Conservation (phyloP, 805 yeast species). For the Yarrowia sp. region DNA sequence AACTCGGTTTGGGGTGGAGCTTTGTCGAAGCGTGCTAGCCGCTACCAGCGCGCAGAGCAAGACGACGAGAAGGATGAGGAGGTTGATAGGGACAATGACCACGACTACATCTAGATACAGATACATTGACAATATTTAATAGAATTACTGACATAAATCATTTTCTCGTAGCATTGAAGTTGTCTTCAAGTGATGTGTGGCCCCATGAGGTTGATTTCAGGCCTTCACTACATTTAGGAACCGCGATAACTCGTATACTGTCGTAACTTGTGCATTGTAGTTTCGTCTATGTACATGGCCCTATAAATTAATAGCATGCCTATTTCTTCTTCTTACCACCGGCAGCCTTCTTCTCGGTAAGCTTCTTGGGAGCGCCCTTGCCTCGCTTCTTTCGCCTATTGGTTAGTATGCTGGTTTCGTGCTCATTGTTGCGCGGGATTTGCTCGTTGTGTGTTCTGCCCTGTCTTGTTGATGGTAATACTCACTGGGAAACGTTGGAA, state of each 20-base stretch:
- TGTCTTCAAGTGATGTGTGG: too few relatives aligned
- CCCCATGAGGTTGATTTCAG: too few relatives aligned
- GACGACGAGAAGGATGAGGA: neutral
- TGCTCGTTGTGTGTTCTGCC: too few relatives aligned
- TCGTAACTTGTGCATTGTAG: neutral
- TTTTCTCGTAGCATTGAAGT: too few relatives aligned
- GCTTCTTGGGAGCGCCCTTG: slow-evolving; percentile 38
- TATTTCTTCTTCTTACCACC: slow-evolving; percentile 32
- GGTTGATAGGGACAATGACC: neutral
- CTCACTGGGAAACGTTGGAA: slow-evolving; percentile 15
- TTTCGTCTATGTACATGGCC: slow-evolving; percentile 13
- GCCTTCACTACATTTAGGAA: too few relatives aligned
- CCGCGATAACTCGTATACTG: too few relatives aligned
- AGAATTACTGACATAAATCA: neutral
- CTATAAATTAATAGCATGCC: slow-evolving; percentile 4
- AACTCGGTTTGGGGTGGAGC: slow-evolving; percentile 32
- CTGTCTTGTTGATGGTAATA: neutral
- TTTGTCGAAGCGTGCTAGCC: slow-evolving; percentile 32
- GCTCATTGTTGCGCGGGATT: too few relatives aligned
- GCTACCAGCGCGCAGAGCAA: slow-evolving; percentile 10
- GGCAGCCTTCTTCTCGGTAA: slow-evolving; percentile 35
- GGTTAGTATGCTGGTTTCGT: too few relatives aligned
- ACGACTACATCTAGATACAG: neutral
- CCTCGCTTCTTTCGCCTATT: slow-evolving; percentile 30
- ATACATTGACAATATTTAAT: neutral